These are phyloP conservation scores for Coleophoma cylindrospora DNA, from an alignment of 2,329 filamentous ascomycete genomes.

Conservation along the genomic window DNA sequence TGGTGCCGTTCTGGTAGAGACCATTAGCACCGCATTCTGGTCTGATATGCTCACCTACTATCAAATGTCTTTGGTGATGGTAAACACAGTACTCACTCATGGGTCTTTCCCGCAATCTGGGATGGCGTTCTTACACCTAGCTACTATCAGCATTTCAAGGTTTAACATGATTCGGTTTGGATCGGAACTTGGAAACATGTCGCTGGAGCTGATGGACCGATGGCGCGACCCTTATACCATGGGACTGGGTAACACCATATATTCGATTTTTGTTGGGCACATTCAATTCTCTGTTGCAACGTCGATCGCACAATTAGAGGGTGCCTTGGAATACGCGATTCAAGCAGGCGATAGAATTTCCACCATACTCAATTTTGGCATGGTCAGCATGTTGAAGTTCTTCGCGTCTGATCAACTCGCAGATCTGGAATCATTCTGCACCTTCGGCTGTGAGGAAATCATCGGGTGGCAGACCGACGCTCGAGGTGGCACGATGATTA, in stretches of 20 bases:
- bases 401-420: conserved; percentile 64
- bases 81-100: conserved; percentile 57
- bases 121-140: conserved; percentile 62
- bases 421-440: conserved; percentile 66
- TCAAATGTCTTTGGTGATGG: conserved; percentile 61
- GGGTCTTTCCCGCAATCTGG: conserved; percentile 67
- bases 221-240: conserved; percentile 60
- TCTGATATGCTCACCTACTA: conserved; percentile 68
- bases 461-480: conserved; percentile 68
- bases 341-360: conserved; percentile 66
- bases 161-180: conserved; percentile 69
- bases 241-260: conserved; percentile 64
- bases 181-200: conserved; percentile 57
- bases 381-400: conserved; percentile 61
- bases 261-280: conserved; percentile 66
- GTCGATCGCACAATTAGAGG: conserved; percentile 56
- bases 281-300: conserved; percentile 57
- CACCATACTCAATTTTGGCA: conserved; percentile 66
- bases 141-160: conserved; percentile 60
- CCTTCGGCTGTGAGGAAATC: conserved; percentile 69
- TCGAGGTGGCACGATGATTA: conserved; percentile 65
- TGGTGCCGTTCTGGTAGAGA: conserved; percentile 66
- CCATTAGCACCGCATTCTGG: conserved; percentile 69
- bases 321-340: conserved; percentile 60
- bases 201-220: conserved; percentile 58